A percentile compares a stretch with the other conserved stretches of the same genome.
phyloP scores from a whole-genome alignment of 345 rosid species.

The Populus davidiana region DNA sequence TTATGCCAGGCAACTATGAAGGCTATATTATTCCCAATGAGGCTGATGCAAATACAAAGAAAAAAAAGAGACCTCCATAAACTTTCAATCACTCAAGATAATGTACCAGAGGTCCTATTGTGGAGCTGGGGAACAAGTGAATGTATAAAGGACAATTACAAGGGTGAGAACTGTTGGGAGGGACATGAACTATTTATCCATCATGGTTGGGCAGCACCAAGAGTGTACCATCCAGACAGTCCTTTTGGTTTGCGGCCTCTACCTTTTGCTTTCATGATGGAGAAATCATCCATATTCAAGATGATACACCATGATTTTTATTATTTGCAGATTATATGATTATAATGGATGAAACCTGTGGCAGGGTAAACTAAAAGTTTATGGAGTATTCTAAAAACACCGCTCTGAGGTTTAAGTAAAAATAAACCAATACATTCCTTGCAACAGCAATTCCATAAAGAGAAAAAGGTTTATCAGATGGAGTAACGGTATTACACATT shows the following conservation, averaged over 20 bases:
- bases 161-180: not conserved
- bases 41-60: not conserved
- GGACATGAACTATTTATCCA: not conserved
- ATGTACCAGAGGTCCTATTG: not conserved
- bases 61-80: not conserved
- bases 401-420: not conserved
- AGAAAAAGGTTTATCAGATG: not conserved
- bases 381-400: not conserved
- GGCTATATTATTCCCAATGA: not conserved
- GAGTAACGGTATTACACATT: not conserved
- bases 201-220: not conserved
- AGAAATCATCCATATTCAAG: not conserved
- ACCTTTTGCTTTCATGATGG: not conserved
- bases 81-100: not conserved
- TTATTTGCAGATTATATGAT: not conserved
- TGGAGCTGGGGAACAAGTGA: not conserved
- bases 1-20: not conserved
- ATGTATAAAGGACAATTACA: not conserved
- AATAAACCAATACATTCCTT: not conserved
- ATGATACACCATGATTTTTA: not conserved
- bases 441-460: not conserved
- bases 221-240: not conserved
- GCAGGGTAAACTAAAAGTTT: not conserved
- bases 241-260: not conserved
- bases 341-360: not conserved